These are phyloP conservation scores for Macrolepiota albuminosa DNA, from an alignment of 768 basidiomycete genomes.

Conservation along the genomic window DNA sequence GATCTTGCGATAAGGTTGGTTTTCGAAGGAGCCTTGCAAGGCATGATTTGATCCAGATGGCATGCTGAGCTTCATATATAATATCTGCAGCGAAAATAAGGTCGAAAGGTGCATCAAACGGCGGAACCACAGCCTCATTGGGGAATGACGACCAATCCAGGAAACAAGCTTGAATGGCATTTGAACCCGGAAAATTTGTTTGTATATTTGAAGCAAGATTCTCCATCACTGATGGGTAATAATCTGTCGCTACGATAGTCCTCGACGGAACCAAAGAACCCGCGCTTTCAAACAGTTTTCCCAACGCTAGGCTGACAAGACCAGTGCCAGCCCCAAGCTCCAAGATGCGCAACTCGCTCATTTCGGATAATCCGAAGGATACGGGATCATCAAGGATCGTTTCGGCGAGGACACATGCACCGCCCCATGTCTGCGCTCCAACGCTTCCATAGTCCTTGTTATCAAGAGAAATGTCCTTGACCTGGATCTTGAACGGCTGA, in stretches of 20 bases:
- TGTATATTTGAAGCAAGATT: conserved; percentile 64
- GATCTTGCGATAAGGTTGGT: conserved; percentile 14
- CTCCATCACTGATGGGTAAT: conserved; percentile 64
- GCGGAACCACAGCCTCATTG: not conserved
- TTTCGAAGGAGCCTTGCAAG: conserved; percentile 44
- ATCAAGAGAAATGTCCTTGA: conserved; percentile 68
- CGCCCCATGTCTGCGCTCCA: conserved; percentile 89
- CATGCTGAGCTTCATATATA: conserved; percentile 70
- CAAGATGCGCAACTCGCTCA: conserved; percentile 40
- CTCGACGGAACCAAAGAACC: not conserved
- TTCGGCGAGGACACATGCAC: conserved; percentile 76
- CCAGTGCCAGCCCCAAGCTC: conserved; percentile 88
- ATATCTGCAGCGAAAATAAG: conserved; percentile 80
- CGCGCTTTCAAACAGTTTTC: conserved; percentile 35
- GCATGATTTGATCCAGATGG: conserved; percentile 63
- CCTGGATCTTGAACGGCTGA: conserved; percentile 29
- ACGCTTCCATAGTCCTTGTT: conserved; percentile 68
- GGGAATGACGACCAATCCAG: conserved; percentile 62
- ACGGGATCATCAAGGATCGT: conserved; percentile 57
- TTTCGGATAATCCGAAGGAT: conserved; percentile 37
- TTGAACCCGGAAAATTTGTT: conserved; percentile 40
- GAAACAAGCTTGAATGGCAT: conserved; percentile 15
- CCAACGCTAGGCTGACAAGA: conserved; percentile 60
- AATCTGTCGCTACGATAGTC: conserved; percentile 66
- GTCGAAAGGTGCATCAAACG: conserved; percentile 49